Conservation (phyloP, 176 grass and related monocot species). For the Cenchrus americanus region DNA sequence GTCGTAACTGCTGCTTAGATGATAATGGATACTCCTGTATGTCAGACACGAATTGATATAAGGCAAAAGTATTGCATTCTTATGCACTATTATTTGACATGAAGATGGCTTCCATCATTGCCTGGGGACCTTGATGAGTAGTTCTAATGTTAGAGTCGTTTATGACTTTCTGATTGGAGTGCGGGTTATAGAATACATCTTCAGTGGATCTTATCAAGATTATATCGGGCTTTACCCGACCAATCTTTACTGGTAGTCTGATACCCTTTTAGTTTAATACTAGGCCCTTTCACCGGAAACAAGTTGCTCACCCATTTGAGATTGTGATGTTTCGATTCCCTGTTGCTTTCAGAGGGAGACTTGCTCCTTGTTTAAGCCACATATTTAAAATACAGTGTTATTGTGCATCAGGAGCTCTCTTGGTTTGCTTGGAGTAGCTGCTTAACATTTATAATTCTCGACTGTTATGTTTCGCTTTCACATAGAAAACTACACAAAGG, state of each 20-base stretch:
- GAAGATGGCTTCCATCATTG: slow-evolving; percentile 32
- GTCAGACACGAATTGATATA: neutral
- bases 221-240: slow-evolving; percentile 15
- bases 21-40: neutral
- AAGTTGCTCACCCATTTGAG: slow-evolving; percentile 32
- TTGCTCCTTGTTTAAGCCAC: slow-evolving; percentile 34
- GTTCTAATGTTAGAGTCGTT: slow-evolving; percentile 28
- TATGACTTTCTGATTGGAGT: slow-evolving; percentile 33
- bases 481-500: slow-evolving; percentile 39
- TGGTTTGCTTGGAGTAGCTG: slow-evolving; percentile 10
- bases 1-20: neutral
- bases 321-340: slow-evolving; percentile 42
- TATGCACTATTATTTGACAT: slow-evolving; percentile 23
- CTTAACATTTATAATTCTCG: slow-evolving; percentile 37
- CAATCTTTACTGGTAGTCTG: slow-evolving; percentile 24
- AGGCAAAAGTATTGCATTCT: neutral
- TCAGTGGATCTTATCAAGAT: slow-evolving; percentile 30
- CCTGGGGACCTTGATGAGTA: slow-evolving; percentile 23
- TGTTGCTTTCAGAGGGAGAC: slow-evolving; percentile 40
- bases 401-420: neutral
- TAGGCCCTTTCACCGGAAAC: slow-evolving; percentile 27
- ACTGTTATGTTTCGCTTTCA: slow-evolving; percentile 56
- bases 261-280: slow-evolving; percentile 29
- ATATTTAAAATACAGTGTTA: slow-evolving; percentile 5
- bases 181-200: slow-evolving; percentile 11